These are phyloP conservation scores for Candida sphagnicola DNA, from an alignment of 805 yeast species.

Conservation along the genomic window DNA sequence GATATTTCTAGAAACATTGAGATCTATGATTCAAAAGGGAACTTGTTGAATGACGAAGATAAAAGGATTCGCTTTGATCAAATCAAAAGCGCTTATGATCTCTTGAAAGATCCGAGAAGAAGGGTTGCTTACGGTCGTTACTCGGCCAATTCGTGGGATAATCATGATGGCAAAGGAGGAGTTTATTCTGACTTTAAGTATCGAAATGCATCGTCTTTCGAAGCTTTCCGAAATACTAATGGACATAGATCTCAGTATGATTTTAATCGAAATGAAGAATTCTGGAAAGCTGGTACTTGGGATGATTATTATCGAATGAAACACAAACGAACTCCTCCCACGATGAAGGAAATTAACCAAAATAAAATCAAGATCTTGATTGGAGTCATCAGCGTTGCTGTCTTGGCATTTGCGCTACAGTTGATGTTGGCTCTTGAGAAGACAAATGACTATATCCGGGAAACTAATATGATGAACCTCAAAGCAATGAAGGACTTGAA, in stretches of 20 bases:
- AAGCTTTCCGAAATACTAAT: conserved; percentile 35
- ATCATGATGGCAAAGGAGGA: conserved; percentile 9
- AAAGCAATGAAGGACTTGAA: conserved; percentile 26
- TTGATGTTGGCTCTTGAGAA: conserved; percentile 33
- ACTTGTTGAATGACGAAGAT: conserved; percentile 23
- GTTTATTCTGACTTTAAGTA: conserved; percentile 12
- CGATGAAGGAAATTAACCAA: conserved; percentile 38
- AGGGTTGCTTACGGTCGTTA: conserved; percentile 26
- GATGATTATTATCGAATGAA: conserved; percentile 52
- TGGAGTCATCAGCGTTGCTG: conserved; percentile 30
- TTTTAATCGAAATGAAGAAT: conserved; percentile 36
- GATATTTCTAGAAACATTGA: conserved; percentile 42
- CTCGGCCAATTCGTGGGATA: conserved; percentile 25
- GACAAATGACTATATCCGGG: conserved; percentile 24
- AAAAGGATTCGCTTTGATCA: conserved; percentile 30
- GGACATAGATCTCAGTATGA: conserved; percentile 30
- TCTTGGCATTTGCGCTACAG: conserved; percentile 29
- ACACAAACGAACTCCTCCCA: conserved; percentile 33
- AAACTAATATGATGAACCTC: conserved; percentile 22
- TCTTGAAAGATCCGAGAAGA: conserved; percentile 48
- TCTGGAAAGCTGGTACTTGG: conserved; percentile 65
- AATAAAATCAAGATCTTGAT: conserved; percentile 39
- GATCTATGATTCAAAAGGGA: conserved; percentile 20
- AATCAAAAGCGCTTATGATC: conserved; percentile 36
- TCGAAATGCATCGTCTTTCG: conserved; percentile 15